Evolutionary conservation across 1,284 basidiomycete genomes (phyloP).

Genomic region (Fomitopsis betulina): DNA sequence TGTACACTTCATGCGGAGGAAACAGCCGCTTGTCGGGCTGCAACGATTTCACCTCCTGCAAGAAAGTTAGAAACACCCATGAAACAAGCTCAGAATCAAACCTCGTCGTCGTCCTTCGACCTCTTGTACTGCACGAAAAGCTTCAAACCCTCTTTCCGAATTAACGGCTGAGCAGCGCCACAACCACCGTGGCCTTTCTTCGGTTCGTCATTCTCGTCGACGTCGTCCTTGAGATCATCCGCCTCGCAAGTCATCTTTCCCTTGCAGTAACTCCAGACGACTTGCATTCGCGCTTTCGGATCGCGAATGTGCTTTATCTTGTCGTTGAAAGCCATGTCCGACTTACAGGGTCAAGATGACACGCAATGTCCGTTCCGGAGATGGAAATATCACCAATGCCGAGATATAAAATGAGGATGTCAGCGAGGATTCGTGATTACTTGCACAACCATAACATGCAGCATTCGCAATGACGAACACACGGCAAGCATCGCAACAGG

Average conservation of each 20-base stretch:
- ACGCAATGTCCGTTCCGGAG: constrained; percentile 6
- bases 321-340: constrained; percentile 78
- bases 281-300: constrained; percentile 84
- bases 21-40: constrained; percentile 91
- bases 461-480: constrained; percentile 24
- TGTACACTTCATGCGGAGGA: constrained; percentile 88
- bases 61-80: constrained; percentile 14
- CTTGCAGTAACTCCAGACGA: constrained; percentile 85
- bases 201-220: constrained; percentile 67
- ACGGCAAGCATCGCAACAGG: constrained; percentile 38
- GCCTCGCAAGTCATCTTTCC: constrained; percentile 83
- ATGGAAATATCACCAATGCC: constrained; percentile 8
- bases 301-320: constrained; percentile 84
- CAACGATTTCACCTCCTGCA: constrained; percentile 74
- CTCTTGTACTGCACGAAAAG: constrained; percentile 96
- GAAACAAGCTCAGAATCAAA: constrained; percentile 33
- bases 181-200: constrained; percentile 95
- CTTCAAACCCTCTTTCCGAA: constrained; percentile 95
- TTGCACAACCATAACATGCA: constrained; percentile 15
- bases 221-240: constrained; percentile 84
- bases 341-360: constrained; percentile 44
- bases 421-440: constrained; percentile 47
- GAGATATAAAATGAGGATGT: constrained; percentile 37
- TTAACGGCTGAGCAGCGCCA: constrained; percentile 87
- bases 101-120: constrained; percentile 90